Evolutionary conservation across 306 rosid species (phyloP), one percentile per base, ranked within the genome.

Genomic region (Inga oerstediana): DNA sequence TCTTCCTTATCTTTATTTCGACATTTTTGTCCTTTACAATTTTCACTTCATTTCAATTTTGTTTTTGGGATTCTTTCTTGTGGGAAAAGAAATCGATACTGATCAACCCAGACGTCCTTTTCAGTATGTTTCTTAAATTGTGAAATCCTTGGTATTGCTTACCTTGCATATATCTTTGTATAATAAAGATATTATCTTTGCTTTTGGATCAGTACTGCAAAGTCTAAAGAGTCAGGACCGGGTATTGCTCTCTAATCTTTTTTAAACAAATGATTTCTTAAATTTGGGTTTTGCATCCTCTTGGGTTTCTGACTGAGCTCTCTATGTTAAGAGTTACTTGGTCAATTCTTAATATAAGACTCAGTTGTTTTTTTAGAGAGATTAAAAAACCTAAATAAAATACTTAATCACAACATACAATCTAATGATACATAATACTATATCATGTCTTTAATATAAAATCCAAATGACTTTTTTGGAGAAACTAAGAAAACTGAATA

Each of bases 41-140:
- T 6, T 39, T 27, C 30, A n/a, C 16, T 13, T 32, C 19, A 14
- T 13, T 65, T 65, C 6, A 30, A 30, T 30, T 11, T 62, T 16
- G 13, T 10, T 35, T 32, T 7, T 65, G 43, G n/a, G n/a, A 16
- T 67, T 34, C 30, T 59, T 51, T 52, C 59, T 72, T 73, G 12
- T 13, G 2, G 49, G 16, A 49, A 32, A 30, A 65, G 71, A 65
- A 65, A 32, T 65, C 15, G 37, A 22, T 56, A 44, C 16, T 56
- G 43, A 66, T 77, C 1, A 54, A 65, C 8, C 59, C 59, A 27
- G 8, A n/a, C 1, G 46, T 81, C 77, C 9, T 78, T 78, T 78
- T 83, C 80, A 10, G 7, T 34, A 76, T 43, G 43, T 76, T 76
- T 16, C 70, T 51, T 82, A 34, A 66, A 54, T 22, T 19, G 78